phyloP scores from a whole-genome alignment of 2,329 filamentous ascomycete species.

The Pseudogymnoascus sp. region DNA sequence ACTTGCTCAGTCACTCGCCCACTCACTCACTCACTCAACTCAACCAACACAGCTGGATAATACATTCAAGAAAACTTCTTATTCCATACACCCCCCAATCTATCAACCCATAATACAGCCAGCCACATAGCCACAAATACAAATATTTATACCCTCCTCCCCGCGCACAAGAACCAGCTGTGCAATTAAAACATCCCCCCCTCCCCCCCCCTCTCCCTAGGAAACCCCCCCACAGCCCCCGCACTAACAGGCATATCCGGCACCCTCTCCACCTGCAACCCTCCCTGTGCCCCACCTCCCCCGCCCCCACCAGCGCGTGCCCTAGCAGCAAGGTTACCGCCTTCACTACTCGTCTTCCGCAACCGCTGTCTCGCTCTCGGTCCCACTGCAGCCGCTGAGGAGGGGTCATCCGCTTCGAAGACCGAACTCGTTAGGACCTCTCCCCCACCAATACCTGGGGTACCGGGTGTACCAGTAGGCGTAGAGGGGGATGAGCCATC shows the following conservation, averaged over 20 bases:
- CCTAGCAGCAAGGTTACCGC: slow-evolving; percentile 24
- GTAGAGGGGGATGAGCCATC: no score
- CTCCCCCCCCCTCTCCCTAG: background rate
- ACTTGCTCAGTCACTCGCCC: no score
- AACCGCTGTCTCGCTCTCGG: slow-evolving; percentile 20
- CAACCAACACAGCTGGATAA: no score
- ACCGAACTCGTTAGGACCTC: background rate
- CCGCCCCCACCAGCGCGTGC: slow-evolving; percentile 16
- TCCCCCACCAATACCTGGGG: no score
- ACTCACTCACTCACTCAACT: no score
- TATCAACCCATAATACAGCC: no score
- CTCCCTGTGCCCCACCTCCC: background rate
- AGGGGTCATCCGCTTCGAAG: background rate
- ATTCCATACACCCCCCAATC: no score
- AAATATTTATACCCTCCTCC: no score
- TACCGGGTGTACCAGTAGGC: no score
- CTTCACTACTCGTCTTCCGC: slow-evolving; percentile 26
- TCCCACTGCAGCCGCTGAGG: background rate
- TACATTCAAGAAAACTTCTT: no score
- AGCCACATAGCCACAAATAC: no score
- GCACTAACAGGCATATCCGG: background rate
- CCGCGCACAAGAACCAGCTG: no score
- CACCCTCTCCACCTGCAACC: background rate
- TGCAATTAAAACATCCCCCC: background rate
- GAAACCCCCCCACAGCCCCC: background rate